Conservation (phyloP, 1,139 yeast species). For the Candida sp. region DNA sequence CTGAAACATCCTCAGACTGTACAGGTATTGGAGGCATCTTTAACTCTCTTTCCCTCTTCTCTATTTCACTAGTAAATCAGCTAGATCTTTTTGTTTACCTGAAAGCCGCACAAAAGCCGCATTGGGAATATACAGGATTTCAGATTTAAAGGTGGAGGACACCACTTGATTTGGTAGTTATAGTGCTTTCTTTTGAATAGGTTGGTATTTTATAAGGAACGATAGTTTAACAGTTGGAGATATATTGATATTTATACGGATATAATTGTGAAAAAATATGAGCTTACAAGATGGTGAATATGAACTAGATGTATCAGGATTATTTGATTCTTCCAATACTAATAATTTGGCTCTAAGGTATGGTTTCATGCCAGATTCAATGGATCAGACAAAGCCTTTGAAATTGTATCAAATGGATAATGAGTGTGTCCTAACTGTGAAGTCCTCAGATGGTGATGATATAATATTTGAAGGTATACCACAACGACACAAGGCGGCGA, state of each 20-base stretch:
- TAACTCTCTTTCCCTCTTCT: not conserved
- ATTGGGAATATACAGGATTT: not conserved
- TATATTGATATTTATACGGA: too few relatives aligned
- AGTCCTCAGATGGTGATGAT: conserved; percentile 15
- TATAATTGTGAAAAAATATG: too few relatives aligned
- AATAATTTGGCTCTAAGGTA: conserved; percentile 36
- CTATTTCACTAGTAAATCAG: too few relatives aligned
- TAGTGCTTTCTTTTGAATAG: too few relatives aligned
- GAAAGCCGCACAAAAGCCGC: not conserved
- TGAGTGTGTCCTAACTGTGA: conserved; percentile 31
- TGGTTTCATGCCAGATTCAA: conserved; percentile 42
- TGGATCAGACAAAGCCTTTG: conserved; percentile 36
- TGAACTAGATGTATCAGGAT: conserved; percentile 35
- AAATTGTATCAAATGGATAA: conserved; percentile 33
- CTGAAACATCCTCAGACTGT: conserved; percentile 10
- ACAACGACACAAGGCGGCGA: conserved; percentile 21
- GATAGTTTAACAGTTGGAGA: too few relatives aligned
- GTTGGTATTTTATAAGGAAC: too few relatives aligned
- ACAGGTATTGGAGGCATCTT: not conserved
- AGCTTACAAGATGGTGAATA: conserved; percentile 43
- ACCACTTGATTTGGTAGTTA: not conserved
- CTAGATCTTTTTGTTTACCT: too few relatives aligned
- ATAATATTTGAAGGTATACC: conserved; percentile 40
- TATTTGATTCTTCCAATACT: conserved; percentile 14
- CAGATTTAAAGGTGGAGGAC: not conserved